phyloP scores from a whole-genome alignment of 805 yeast species.

The Nakazawaea ambrosiae region DNA sequence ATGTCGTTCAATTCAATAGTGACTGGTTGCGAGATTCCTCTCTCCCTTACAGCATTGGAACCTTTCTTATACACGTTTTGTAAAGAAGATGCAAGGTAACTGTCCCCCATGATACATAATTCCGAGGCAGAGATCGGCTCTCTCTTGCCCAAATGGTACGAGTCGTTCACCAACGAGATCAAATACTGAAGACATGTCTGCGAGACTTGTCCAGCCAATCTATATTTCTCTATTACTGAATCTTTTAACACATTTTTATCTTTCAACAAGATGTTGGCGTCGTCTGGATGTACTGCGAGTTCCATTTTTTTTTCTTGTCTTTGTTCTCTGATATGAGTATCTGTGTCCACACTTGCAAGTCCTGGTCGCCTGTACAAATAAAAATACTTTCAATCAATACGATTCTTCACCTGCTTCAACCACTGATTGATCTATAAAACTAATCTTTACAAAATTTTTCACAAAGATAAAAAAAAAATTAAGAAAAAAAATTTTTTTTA shows the following conservation, averaged over 20 bases:
- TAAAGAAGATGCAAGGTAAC: slow-evolving; percentile 56
- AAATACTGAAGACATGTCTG: slow-evolving; percentile 75
- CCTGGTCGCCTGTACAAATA: too few relatives aligned
- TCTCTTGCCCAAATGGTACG: slow-evolving; percentile 55
- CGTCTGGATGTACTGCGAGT: slow-evolving; percentile 68
- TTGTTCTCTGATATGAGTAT: not conserved
- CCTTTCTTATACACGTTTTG: slow-evolving; percentile 49
- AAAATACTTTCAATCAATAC: too few relatives aligned
- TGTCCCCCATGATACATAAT: slow-evolving; percentile 77
- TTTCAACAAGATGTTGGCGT: slow-evolving; percentile 63
- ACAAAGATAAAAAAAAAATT: slow-evolving; percentile 4
- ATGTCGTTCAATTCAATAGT: slow-evolving; percentile 79
- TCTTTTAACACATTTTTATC: slow-evolving; percentile 64
- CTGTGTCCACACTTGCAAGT: not conserved
- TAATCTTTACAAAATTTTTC: slow-evolving; percentile 5
- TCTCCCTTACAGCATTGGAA: slow-evolving; percentile 58
- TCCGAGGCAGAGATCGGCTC: slow-evolving; percentile 52
- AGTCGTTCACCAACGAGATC: slow-evolving; percentile 58
- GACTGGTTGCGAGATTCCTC: slow-evolving; percentile 91
- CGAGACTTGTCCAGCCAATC: slow-evolving; percentile 82
- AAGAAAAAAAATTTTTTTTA: slow-evolving; percentile 6
- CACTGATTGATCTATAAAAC: not conserved
- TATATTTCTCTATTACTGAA: slow-evolving; percentile 67
- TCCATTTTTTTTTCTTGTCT: slow-evolving; percentile 40
- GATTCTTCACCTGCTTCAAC: not conserved